Percentiles rank a stretch among this genome's conserved stretches.
Conservation (phyloP, 2,329 filamentous ascomycete genomes). For the Colletotrichum cuscutae region DNA sequence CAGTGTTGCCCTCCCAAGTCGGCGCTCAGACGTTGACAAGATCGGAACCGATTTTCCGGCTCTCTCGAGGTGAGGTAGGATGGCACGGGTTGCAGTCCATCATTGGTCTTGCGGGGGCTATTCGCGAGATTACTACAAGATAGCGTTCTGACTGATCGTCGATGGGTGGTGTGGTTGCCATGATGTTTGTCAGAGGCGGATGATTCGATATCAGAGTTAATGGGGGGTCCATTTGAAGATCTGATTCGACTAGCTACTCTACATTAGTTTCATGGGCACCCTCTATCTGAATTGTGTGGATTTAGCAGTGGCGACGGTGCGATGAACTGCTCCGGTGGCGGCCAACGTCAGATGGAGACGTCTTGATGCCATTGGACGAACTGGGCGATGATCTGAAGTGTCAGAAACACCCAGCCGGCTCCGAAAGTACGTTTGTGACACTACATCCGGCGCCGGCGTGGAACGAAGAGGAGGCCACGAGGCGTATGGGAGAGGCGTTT, state of each 20-base stretch:
- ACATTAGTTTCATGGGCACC: background rate
- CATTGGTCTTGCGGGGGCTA: background rate
- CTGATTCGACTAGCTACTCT: background rate
- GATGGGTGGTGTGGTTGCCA: background rate
- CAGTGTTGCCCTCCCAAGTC: background rate
- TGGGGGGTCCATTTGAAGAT: background rate
- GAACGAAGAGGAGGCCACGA: too few relatives aligned
- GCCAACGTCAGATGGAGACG: background rate
- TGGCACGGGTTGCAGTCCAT: background rate
- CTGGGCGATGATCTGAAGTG: background rate
- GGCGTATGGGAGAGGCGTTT: background rate
- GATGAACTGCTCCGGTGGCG: background rate
- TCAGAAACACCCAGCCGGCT: background rate
- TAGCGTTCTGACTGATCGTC: background rate
- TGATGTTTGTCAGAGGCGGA: background rate
- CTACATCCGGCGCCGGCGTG: background rate
- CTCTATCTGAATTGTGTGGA: background rate
- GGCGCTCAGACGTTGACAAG: background rate
- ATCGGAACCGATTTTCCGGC: background rate
- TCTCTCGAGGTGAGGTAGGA: background rate
- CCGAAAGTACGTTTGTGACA: background rate
- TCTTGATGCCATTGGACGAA: background rate
- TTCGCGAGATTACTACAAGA: background rate
- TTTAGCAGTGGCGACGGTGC: too few relatives aligned
- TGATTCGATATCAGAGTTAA: background rate